Conservation (phyloP, 768 basidiomycete species). For the Kwoniella newhampshirensis region DNA sequence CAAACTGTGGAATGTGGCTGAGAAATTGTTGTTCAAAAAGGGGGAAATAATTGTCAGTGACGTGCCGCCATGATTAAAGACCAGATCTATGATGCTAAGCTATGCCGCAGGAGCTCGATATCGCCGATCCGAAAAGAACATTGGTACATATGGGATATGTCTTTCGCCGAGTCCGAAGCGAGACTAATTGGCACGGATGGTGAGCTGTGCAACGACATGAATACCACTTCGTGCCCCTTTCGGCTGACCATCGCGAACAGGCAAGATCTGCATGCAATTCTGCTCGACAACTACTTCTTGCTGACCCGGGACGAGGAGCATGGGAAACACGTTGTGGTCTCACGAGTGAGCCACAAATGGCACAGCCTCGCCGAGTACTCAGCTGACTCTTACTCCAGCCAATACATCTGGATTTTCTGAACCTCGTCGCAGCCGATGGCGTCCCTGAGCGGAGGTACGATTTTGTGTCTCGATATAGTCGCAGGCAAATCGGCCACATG, state of each 20-base stretch:
- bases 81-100: constrained; percentile 6
- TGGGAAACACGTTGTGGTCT: constrained; percentile 46
- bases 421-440: constrained; percentile 29
- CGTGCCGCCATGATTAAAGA: neutral
- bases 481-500: constrained; percentile 14
- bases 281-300: constrained; percentile 48
- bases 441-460: constrained; percentile 45
- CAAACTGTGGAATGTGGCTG: constrained; percentile 77
- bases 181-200: constrained; percentile 72
- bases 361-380: neutral
- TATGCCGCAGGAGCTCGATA: constrained; percentile 69
- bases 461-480: constrained; percentile 19
- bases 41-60: constrained; percentile 76
- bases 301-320: constrained; percentile 45
- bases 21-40: constrained; percentile 69
- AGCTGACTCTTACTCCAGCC: constrained; percentile 25
- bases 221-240: neutral
- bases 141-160: constrained; percentile 69
- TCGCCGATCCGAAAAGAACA: constrained; percentile 70
- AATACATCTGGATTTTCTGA: constrained; percentile 45
- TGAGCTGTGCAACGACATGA: constrained; percentile 10
- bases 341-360: constrained; percentile 26
- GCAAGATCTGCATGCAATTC: constrained; percentile 47
- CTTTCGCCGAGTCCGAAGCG: constrained; percentile 63
- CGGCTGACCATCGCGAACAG: constrained; percentile 6